phyloP scores from a whole-genome alignment of 2,329 filamentous ascomycete genomes.

The Bipolaris cookei region DNA sequence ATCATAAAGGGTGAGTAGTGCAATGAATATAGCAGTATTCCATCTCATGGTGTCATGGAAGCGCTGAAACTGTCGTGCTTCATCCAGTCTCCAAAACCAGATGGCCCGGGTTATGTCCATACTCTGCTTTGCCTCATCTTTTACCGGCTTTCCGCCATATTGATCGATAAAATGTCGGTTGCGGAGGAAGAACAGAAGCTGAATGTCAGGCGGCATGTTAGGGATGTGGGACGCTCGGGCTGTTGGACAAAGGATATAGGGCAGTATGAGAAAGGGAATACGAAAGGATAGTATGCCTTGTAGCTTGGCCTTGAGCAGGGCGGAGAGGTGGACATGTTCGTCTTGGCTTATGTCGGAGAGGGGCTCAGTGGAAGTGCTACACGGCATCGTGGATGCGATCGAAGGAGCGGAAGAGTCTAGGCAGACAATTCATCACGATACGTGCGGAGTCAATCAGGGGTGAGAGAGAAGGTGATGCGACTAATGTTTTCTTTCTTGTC shows the following conservation, averaged over 20 bases:
- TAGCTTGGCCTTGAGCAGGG: conserved; percentile 21
- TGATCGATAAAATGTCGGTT: conserved; percentile 19
- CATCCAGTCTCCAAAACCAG: conserved; percentile 32
- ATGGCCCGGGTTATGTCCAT: conserved; percentile 26
- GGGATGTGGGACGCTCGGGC: conserved; percentile 8
- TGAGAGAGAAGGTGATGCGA: background rate
- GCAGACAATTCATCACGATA: background rate
- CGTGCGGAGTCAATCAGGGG: background rate
- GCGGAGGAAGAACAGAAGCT: conserved; percentile 30
- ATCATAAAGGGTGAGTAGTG: conserved; percentile 17
- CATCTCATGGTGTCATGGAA: conserved; percentile 31
- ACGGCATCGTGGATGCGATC: background rate
- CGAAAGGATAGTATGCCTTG: conserved; percentile 15
- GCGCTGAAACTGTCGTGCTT: conserved; percentile 30
- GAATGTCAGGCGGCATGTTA: conserved; percentile 29
- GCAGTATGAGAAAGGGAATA: conserved; percentile 15
- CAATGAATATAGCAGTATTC: conserved; percentile 31
- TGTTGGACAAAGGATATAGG: conserved; percentile 18
- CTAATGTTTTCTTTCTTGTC: background rate
- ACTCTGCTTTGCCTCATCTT: conserved; percentile 15
- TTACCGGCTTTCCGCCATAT: conserved; percentile 14
- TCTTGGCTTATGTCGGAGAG: background rate
- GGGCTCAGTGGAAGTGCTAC: background rate
- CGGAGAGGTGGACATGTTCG: conserved; percentile 2
- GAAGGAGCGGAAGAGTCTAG: background rate